A percentile compares a stretch with the other conserved stretches of the same genome.
Conservation (phyloP, 306 rosid species). For the cucumber (Cucumis sativus) region Cucumber_9930_V3 NC_026655.2:29994001-29994500, state of each 20-base stretch:
- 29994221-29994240: background rate
- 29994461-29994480: background rate
- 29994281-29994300: background rate
- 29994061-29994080: constrained; percentile 97
- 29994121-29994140: constrained; percentile 88
- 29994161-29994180: constrained; percentile 72
- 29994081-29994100: constrained; percentile 98
- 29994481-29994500: background rate
- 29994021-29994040: constrained; percentile 1
- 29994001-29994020: background rate
- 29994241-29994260: background rate
- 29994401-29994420: background rate
- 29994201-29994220: background rate
- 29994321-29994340: background rate
- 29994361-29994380: background rate
- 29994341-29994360: background rate
- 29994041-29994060: constrained; percentile 66
- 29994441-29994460: background rate
- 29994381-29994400: background rate
- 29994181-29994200: constrained; percentile 10
- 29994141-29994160: constrained; percentile 89
- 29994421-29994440: background rate
- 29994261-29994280: background rate
- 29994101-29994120: constrained; percentile 95
- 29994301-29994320: background rate